Evolutionary conservation across 495 filamentous ascomycete species (phyloP).

Genomic region (Aspergillus carlsbadensis): DNA sequence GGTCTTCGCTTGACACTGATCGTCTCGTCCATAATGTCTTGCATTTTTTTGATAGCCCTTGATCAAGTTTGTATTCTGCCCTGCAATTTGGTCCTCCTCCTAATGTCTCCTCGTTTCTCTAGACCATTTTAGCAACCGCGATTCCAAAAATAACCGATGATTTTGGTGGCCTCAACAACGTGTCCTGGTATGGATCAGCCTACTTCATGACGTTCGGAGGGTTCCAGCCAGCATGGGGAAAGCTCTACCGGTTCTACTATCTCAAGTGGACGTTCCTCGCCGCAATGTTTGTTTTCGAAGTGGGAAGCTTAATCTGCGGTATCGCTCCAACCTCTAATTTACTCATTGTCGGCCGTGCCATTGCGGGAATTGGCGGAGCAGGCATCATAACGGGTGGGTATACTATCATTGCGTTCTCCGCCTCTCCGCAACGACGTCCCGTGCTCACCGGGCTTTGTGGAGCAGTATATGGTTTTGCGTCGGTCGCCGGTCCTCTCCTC

Average conservation of each 20-base stretch:
- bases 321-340: conserved; percentile 23
- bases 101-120: neutral
- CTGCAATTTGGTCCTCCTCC: neutral
- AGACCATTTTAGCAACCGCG: conserved; percentile 10
- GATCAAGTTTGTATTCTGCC: neutral
- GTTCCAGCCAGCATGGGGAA: conserved; percentile 38
- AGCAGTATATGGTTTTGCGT: conserved; percentile 67
- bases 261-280: conserved; percentile 6
- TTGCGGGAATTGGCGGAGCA: conserved; percentile 61
- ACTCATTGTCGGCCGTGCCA: conserved; percentile 71
- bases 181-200: conserved; percentile 53
- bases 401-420: conserved; percentile 43
- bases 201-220: conserved; percentile 45
- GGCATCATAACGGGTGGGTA: conserved; percentile 19
- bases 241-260: conserved; percentile 44
- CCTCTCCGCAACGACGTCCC: conserved; percentile 58
- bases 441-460: conserved; percentile 63
- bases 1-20: neutral
- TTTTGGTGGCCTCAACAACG: conserved; percentile 30
- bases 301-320: conserved; percentile 19
- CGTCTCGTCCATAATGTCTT: neutral
- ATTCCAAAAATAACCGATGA: conserved; percentile 28
- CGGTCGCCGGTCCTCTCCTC: conserved; percentile 62
- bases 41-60: neutral
- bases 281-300: conserved; percentile 10